phyloP scores from a whole-genome alignment of 2,329 filamentous ascomycete genomes.

The Juglanconis sp. region DNA sequence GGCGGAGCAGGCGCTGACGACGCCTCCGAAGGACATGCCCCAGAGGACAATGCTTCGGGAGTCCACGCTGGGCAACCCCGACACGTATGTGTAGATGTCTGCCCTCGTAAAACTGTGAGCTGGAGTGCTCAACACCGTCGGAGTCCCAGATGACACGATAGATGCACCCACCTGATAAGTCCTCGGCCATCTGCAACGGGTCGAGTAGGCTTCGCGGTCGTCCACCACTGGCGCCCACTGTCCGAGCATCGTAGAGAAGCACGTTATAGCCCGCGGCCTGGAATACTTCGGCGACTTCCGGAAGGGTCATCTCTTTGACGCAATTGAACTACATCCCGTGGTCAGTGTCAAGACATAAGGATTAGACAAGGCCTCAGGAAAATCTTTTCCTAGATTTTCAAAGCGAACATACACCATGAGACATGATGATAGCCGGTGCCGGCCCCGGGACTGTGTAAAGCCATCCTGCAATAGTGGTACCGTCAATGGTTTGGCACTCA shows the following conservation, averaged over 20 bases:
- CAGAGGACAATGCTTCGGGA: conserved; percentile 19
- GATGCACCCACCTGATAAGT: conserved; percentile 17
- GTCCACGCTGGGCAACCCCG: conserved; percentile 20
- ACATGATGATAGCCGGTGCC: conserved; percentile 23
- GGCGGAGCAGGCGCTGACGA: conserved; percentile 15
- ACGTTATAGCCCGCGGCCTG: conserved; percentile 21
- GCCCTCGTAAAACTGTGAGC: no score
- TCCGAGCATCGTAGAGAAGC: conserved; percentile 24
- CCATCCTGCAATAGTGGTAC: conserved; percentile 19
- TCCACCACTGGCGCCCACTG: conserved; percentile 23
- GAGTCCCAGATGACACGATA: background rate
- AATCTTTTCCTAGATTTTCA: no score
- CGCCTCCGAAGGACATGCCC: conserved; percentile 23
- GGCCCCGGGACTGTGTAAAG: conserved; percentile 15
- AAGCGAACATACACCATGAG: conserved; percentile 24
- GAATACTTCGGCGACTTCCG: conserved; percentile 22
- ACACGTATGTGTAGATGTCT: conserved; percentile 19
- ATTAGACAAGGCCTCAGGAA: no score
- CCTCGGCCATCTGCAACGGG: conserved; percentile 20
- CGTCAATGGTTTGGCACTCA: conserved; percentile 24
- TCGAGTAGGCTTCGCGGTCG: conserved; percentile 22
- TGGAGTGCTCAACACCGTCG: no score
- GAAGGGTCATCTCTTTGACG: conserved; percentile 25
- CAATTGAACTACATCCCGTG: conserved; percentile 29
- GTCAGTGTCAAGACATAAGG: no score